Conservation (phyloP, 2,329 filamentous ascomycete genomes). For the Onygenales sp. region DNA sequence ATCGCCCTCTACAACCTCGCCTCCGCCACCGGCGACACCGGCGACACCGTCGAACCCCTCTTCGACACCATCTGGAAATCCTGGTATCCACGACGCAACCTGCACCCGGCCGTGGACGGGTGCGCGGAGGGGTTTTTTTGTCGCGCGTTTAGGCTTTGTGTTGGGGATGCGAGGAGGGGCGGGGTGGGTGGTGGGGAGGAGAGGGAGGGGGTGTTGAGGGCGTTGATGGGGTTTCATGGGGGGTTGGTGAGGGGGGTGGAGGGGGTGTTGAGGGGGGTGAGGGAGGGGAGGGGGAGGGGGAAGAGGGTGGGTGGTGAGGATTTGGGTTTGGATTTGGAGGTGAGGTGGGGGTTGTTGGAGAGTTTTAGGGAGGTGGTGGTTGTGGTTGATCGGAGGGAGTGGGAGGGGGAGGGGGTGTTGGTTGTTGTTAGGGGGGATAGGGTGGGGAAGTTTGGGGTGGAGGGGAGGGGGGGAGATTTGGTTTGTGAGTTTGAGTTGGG, state of each 20-base stretch:
- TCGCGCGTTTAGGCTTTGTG: background rate
- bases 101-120: background rate
- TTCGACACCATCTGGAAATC: slow-evolving; percentile 3
- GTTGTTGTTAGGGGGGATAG: background rate
- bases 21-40: background rate
- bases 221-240: no score
- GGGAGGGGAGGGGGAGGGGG: no score
- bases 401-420: background rate
- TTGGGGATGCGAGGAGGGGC: background rate
- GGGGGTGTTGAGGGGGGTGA: no score
- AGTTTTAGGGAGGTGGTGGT: background rate
- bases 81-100: slow-evolving; percentile 3
- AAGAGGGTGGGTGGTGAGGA: background rate
- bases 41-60: background rate
- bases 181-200: background rate
- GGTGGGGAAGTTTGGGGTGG: background rate
- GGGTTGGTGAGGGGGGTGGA: no score
- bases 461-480: no score
- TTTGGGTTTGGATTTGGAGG: background rate
- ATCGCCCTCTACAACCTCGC: slow-evolving; percentile 1
- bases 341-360: background rate
- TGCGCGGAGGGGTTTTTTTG: slow-evolving; percentile 1
- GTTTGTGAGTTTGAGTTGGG: no score
- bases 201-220: background rate
- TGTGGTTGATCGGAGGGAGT: background rate